These are phyloP conservation scores for Botrytis pseudocinerea DNA, from an alignment of 2,329 filamentous ascomycete species.

Conservation along the genomic window DNA sequence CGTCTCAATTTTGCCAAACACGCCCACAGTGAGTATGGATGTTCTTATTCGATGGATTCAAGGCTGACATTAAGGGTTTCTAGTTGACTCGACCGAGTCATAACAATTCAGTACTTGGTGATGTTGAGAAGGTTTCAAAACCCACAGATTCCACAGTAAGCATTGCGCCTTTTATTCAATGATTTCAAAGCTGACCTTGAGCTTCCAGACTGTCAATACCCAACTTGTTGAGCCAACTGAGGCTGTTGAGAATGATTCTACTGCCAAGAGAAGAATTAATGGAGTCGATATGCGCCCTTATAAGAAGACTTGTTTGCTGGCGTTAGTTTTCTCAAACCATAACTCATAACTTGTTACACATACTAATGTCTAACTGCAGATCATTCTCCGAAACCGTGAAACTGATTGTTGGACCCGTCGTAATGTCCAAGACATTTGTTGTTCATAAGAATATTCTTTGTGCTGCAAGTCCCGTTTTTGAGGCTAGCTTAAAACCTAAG, in stretches of 20 bases:
- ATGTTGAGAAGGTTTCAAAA: neutral
- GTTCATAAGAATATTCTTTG: slow-evolving; percentile 28
- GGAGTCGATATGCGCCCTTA: neutral
- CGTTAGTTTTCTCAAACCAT: neutral
- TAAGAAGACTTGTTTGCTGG: neutral
- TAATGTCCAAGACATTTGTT: neutral
- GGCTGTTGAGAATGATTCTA: neutral
- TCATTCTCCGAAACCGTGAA: slow-evolving; percentile 1
- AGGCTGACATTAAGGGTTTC: neutral
- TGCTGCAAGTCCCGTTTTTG: slow-evolving; percentile 24
- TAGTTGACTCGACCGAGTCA: neutral
- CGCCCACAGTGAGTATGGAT: neutral
- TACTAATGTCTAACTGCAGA: neutral
- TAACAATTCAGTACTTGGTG: neutral
- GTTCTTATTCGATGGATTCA: neutral
- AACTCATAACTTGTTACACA: neutral
- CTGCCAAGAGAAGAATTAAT: neutral
- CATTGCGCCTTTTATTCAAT: neutral
- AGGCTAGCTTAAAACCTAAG: slow-evolving; percentile 24
- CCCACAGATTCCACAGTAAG: neutral
- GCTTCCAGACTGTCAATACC: neutral
- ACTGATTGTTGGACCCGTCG: slow-evolving; percentile 19
- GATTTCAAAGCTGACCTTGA: neutral
- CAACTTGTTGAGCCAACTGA: neutral
- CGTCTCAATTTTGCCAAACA: neutral